Percentiles rank a stretch among this genome's conserved stretches.
These are phyloP conservation scores for Camellia granthamiana DNA, from an alignment of 148 eudicot species.

Conservation along the genomic window DNA sequence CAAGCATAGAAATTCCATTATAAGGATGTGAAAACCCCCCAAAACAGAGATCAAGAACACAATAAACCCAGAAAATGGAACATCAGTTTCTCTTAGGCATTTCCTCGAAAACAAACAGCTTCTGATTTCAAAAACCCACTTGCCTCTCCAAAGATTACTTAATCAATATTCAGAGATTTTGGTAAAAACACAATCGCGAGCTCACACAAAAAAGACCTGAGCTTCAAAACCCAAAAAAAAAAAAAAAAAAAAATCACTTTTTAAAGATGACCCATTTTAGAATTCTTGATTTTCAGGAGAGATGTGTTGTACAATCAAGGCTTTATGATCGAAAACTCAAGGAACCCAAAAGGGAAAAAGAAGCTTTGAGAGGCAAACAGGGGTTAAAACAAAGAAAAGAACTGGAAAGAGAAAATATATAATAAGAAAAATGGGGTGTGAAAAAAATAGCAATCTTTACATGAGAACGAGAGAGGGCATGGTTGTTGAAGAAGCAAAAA, in stretches of 20 bases:
- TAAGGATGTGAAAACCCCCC: background rate
- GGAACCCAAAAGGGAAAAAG: background rate
- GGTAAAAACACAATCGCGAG: background rate
- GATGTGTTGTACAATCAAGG: background rate
- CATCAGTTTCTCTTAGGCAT: background rate
- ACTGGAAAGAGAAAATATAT: background rate
- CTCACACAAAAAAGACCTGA: background rate
- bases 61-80: slow-evolving; percentile 9
- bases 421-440: background rate
- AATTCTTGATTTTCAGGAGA: background rate
- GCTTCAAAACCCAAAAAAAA: background rate
- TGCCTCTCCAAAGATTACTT: background rate
- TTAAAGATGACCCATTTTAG: slow-evolving; percentile 11
- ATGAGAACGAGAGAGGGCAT: background rate
- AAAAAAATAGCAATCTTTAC: slow-evolving; percentile 12
- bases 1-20: slow-evolving; percentile 29
- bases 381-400: background rate
- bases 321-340: background rate
- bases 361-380: background rate
- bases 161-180: background rate
- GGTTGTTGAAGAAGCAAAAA: slow-evolving; percentile 14
- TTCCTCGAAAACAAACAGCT: slow-evolving; percentile 8
- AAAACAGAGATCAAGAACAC: slow-evolving; percentile 4
- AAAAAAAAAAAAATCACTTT: background rate
- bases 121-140: slow-evolving; percentile 7